These are phyloP conservation scores for Hypoxylon rickii DNA, from an alignment of 495 filamentous ascomycete genomes.

Conservation along the genomic window DNA sequence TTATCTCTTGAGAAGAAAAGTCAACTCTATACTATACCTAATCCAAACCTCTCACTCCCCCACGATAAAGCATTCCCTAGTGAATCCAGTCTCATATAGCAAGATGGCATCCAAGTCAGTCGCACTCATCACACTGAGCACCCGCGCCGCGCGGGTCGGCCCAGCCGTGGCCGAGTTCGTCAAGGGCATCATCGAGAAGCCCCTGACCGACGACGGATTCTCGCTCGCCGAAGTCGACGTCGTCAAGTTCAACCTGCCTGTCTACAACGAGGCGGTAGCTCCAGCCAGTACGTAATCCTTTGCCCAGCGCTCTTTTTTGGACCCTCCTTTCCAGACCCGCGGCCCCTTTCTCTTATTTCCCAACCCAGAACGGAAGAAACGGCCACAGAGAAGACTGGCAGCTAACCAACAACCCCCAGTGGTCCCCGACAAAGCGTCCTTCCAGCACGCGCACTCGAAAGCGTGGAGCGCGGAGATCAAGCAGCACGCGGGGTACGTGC, in stretches of 20 bases:
- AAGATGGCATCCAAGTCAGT: slow-evolving; percentile 42
- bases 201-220: slow-evolving; percentile 23
- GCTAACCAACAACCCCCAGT: slow-evolving; percentile 39
- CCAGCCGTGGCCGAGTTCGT: slow-evolving; percentile 43
- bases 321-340: too few species aligned
- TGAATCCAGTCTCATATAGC: too few species aligned
- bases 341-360: too few species aligned
- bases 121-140: slow-evolving; percentile 47
- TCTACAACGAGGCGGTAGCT: slow-evolving; percentile 59
- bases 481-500: slow-evolving; percentile 57
- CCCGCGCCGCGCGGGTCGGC: slow-evolving; percentile 43
- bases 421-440: slow-evolving; percentile 48
- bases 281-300: slow-evolving; percentile 45
- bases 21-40: too few species aligned
- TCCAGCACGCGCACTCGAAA: slow-evolving; percentile 51
- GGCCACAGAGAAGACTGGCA: neutral
- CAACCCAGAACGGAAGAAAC: too few species aligned
- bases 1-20: too few species aligned
- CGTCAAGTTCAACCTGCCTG: slow-evolving; percentile 55
- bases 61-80: too few species aligned
- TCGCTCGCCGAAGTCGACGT: slow-evolving; percentile 53
- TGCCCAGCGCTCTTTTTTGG: neutral
- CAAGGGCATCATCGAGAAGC: slow-evolving; percentile 38
- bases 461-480: slow-evolving; percentile 56
- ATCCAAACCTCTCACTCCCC: too few species aligned